Base-by-base conservation (phyloP, 176 grass and related monocot species). In the Oryza brachyantha region DNA sequence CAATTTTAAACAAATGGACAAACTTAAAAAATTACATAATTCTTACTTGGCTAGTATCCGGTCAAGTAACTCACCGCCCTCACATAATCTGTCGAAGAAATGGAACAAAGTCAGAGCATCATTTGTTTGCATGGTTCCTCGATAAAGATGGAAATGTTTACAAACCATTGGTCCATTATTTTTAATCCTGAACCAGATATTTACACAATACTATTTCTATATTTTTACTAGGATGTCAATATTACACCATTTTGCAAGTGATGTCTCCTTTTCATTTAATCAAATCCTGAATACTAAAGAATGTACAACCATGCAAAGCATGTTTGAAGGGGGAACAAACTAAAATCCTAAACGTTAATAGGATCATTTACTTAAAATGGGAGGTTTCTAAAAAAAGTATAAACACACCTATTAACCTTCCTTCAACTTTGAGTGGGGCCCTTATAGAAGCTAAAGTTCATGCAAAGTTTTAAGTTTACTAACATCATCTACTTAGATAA, bases 61-160 rank as follows among this genome's bases (percentile, higher is more conserved):
- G 77, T 95, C 92, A 82, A 95, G 92, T 81, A 95, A 85, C 69
- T 95, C 92, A 68, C 92, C 89, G 81, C 92, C 92, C 36, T 95
- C 92, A 28, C 89, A 95, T 83, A 95, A 92, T 83, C 92, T 95
- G 89, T 48, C 62, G 77, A 57, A 35, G 74, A 82, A 7, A 75
- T 21, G 39, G 36, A 48, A 87, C 58, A 31, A 38, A 41, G 36
- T 68, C 60, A 50, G 9, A 79, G 29, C 74, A 66, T 55, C 45
- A 76, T 81, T 76, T 70, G 35, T 36, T 57, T 72, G 31, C 54
- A 19, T 3, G 32, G 60, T 43, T 70, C 37, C 65, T 41, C 43
- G 4, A 73, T 19, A 74, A 1, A 50, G 10, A 59, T 65, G 35
- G 25, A 81, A 72, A 48, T 60, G 32, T 16, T 68, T 78, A 45